phyloP scores from a whole-genome alignment of 768 basidiomycete species.

The Pleurotus sapidus region DNA sequence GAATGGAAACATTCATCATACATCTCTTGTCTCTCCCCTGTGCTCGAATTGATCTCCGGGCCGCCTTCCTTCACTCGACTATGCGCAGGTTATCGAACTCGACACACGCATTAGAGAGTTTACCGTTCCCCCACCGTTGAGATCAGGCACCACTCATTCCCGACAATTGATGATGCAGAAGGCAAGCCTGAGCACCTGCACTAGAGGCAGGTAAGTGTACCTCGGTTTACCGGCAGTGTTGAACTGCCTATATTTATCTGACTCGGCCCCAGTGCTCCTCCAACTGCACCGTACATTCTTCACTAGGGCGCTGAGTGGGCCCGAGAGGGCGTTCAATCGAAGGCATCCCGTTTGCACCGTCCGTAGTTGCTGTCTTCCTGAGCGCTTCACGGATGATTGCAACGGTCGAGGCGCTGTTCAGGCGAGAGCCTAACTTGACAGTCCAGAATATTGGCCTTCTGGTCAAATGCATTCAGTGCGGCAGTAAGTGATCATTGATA shows the following conservation, averaged over 20 bases:
- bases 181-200: slow-evolving; percentile 53
- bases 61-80: slow-evolving; percentile 40
- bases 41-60: slow-evolving; percentile 55
- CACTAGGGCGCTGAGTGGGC: slow-evolving; percentile 56
- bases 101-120: slow-evolving; percentile 64
- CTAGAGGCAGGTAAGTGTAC: slow-evolving; percentile 54
- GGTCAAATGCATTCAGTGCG: slow-evolving; percentile 54
- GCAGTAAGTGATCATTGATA: slow-evolving; percentile 32
- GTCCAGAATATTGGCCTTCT: slow-evolving; percentile 50
- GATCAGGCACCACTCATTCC: slow-evolving; percentile 37
- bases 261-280: slow-evolving; percentile 47
- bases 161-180: slow-evolving; percentile 57
- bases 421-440: slow-evolving; percentile 56
- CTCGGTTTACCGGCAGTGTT: no score
- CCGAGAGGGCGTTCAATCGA: slow-evolving; percentile 58
- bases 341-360: slow-evolving; percentile 65
- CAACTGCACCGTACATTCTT: slow-evolving; percentile 70
- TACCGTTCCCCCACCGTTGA: slow-evolving; percentile 46
- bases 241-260: neutral
- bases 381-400: slow-evolving; percentile 64
- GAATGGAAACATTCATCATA: slow-evolving; percentile 73
- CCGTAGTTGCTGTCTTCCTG: slow-evolving; percentile 65
- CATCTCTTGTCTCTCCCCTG: slow-evolving; percentile 55
- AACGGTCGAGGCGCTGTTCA: slow-evolving; percentile 53
- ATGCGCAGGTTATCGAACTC: slow-evolving; percentile 48